Percentiles rank a stretch among this genome's conserved stretches.
Evolutionary conservation across 352 stramenopile genomes (phyloP).

Genomic region (Phytophthora uliginosa): DNA sequence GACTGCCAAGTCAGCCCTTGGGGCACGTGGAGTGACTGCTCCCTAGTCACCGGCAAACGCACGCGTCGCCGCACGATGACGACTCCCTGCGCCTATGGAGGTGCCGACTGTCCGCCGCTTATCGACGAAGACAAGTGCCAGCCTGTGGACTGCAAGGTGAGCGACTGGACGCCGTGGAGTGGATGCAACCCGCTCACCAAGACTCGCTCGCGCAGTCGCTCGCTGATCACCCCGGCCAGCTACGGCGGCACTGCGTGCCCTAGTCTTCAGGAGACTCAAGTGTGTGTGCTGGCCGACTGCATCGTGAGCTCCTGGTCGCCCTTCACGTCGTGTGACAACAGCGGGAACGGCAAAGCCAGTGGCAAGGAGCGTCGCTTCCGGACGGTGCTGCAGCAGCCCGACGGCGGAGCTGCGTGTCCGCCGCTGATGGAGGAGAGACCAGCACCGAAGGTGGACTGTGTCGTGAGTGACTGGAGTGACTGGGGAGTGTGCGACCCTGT

Average conservation of each 20-base stretch:
- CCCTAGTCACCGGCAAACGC: conserved; percentile 45
- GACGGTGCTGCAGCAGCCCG: conserved; percentile 43
- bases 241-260: conserved; percentile 52
- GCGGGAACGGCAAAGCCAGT: conserved; percentile 3
- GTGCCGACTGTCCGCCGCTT: conserved; percentile 47
- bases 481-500: conserved; percentile 44
- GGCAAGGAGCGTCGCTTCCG: conserved; percentile 47
- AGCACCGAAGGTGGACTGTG: conserved; percentile 54
- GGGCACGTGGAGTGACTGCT: conserved; percentile 57
- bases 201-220: conserved; percentile 46
- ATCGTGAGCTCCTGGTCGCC: conserved; percentile 59
- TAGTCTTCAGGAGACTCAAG: conserved; percentile 37
- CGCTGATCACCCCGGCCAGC: conserved; percentile 35
- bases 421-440: conserved; percentile 56
- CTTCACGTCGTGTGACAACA: conserved; percentile 52
- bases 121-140: conserved; percentile 51
- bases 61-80: conserved; percentile 51
- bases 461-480: conserved; percentile 49
- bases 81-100: conserved; percentile 38
- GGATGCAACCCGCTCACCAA: conserved; percentile 50
- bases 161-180: conserved; percentile 51
- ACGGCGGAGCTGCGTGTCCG: conserved; percentile 54
- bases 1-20: conserved; percentile 64
- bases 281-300: conserved; percentile 55
- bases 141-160: conserved; percentile 56